Conservation (phyloP, 2,329 filamentous ascomycete genomes). For the Metarhizium robertsii region DNA sequence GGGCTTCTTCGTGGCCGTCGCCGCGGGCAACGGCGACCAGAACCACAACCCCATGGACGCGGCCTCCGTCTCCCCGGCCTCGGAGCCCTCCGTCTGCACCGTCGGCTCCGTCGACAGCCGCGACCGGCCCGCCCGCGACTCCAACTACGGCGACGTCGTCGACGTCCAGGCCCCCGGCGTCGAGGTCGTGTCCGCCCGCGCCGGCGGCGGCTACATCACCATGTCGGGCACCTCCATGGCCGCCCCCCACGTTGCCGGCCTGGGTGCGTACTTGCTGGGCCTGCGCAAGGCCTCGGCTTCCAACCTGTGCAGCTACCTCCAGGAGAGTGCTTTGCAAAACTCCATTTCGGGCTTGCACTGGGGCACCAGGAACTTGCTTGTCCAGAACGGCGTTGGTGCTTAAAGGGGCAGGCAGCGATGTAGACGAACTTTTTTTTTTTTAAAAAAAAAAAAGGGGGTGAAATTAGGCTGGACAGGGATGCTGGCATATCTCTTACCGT, state of each 20-base stretch:
- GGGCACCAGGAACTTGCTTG: background rate
- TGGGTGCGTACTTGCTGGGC: conserved; percentile 27
- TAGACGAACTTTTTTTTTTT: no score
- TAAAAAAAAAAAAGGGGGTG: no score
- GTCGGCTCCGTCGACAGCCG: conserved; percentile 35
- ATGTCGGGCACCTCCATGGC: conserved; percentile 37
- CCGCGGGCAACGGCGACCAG: conserved; percentile 34
- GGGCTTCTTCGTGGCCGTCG: conserved; percentile 40
- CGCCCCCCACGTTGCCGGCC: conserved; percentile 31
- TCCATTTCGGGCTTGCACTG: background rate
- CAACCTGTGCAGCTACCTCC: background rate
- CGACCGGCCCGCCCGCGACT: conserved; percentile 35
- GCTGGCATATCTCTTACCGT: no score
- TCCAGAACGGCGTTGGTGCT: background rate
- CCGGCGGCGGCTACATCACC: conserved; percentile 25
- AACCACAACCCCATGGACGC: conserved; percentile 23
- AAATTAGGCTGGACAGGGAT: no score
- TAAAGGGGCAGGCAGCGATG: background rate
- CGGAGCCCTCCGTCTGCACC: conserved; percentile 37
- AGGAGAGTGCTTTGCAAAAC: background rate
- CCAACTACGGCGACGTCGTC: conserved; percentile 40
- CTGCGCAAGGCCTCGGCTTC: background rate
- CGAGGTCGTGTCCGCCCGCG: conserved; percentile 37
- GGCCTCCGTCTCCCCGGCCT: conserved; percentile 35
- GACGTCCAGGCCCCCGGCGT: conserved; percentile 43